Evolutionary conservation across 2,329 filamentous ascomycete genomes (phyloP), one percentile per base, ranked within the genome.

Genomic region (Pseudofabraea citricarpa): DNA sequence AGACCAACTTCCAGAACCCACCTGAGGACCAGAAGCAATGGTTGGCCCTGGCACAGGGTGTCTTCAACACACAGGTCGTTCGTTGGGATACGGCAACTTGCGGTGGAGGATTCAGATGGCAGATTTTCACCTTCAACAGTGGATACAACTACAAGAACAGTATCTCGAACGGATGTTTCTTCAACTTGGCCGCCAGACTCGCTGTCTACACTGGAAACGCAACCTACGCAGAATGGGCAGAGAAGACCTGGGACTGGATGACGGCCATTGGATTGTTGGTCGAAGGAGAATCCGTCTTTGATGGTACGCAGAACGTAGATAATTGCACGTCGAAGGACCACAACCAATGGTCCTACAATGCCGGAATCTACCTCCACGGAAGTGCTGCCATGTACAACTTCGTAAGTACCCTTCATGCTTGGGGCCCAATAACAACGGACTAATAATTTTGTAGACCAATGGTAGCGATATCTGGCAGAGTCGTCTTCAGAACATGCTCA

Each of bases 41-140:
- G 79, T 70, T 87, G 4, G 78, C 81, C 4, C 73, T 93, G 6
- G 86, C 83, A 2, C 81, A 89, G 60, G 85, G 83, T 36, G 85
- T 89, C 23, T 93, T 91, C 69, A 87, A 93, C 62, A 83, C 80
- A 4, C 86, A 90, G 57, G 79, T 78, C 2, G 69, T 71, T 16
- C 76, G 86, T 33, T 93, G 86, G 87, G 86, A 90, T 49, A 70
- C 63, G 0, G 63, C 70, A 1, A 68, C 77, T 42, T 94, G 88
- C 54, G 71, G 70, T 13, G 88, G 87, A 26, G 88, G 88, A 5
- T 63, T 93, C 36, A 76, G 85, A 47, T 91, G 87, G 87, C 89
- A 95, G 66, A 90, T 94, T 38, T 91, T 86, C 59, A 72, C 77
- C 1, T 89, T 86, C 71, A 91, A 94, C 60, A 79, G 75, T 24